Evolutionary conservation across 1,284 basidiomycete genomes (phyloP), one percentile per base, ranked within the genome.

Genomic region (Macrocystidia cucumis): DNA sequence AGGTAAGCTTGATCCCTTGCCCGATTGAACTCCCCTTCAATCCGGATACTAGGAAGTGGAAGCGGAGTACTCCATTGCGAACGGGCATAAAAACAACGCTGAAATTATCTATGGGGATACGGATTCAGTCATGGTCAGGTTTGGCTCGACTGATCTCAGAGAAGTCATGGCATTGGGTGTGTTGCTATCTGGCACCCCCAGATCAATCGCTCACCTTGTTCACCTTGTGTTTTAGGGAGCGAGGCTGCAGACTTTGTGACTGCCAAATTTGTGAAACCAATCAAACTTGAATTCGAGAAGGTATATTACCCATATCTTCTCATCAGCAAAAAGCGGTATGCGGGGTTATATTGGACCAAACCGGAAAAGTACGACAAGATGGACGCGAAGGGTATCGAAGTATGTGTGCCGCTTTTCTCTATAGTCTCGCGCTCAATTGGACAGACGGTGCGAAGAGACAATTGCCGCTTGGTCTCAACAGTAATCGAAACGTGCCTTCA

Each of bases 351-450:
- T 53, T 97, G 93, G 93, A 97, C 92, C 1, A 80, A 77, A 44
- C 66, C 82, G 5, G 91, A 96, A 29, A 93, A 91, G 56, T 92
- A 88, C 47, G 93, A 98, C 59, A 97, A 97, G 65, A 96, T 97
- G 93, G 92, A 98, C 50, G 85, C 93, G 1, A 98, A 98, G 61
- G 92, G 92, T 49, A 97, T 98, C 41, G 92, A 98, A 74, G 91
- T 91, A 40, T 19, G 77, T 51, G 13, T 25, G 34, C 3, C 6
- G 28, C 18, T 16, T 23, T 17, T 18, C n/a, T 31, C 19, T 39
- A 18, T 18, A 20, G 8, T n/a, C 23, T 29, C 12, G 20, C 40
- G 18, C 7, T 32, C 18, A 11, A 19, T 23, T 33, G 2, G 2
- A 27, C 9, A 96, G 91, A 97, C 92, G 33, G 92, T 97, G 34